phyloP scores from a whole-genome alignment of 2,329 filamentous ascomycete genomes.

The Aspergillus udagawae region DNA sequence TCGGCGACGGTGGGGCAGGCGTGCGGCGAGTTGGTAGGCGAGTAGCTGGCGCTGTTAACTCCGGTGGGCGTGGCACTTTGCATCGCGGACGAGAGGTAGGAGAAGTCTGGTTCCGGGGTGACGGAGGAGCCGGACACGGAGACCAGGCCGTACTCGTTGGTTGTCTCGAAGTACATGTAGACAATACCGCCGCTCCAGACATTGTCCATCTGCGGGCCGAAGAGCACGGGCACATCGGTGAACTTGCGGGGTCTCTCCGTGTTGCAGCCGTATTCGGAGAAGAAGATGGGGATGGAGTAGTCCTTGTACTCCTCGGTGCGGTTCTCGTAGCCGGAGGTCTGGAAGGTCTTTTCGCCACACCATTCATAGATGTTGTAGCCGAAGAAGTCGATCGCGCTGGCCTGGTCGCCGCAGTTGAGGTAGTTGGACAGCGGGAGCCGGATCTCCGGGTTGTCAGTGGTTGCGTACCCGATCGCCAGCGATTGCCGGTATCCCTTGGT shows the following conservation, averaged over 20 bases:
- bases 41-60: conserved; percentile 66
- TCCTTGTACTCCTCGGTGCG: conserved; percentile 81
- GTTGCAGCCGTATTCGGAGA: conserved; percentile 98
- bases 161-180: conserved; percentile 96
- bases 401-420: conserved; percentile 79
- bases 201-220: conserved; percentile 70
- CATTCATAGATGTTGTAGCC: conserved; percentile 99
- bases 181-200: conserved; percentile 97
- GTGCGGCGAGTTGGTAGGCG: conserved; percentile 63
- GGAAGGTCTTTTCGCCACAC: conserved; percentile 81
- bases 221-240: conserved; percentile 79
- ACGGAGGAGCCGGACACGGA: conserved; percentile 64
- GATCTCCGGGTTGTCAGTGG: conserved; percentile 84
- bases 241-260: conserved; percentile 67
- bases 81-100: conserved; percentile 66
- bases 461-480: conserved; percentile 91
- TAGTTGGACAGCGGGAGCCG: conserved; percentile 80
- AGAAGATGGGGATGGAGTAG: conserved; percentile 94
- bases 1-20: conserved; percentile 64
- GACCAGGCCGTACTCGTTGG: conserved; percentile 70
- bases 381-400: conserved; percentile 85
- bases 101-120: conserved; percentile 69
- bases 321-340: conserved; percentile 71
- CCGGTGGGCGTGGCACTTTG: conserved; percentile 62
- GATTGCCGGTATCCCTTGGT: conserved; percentile 63